A percentile compares a stretch with the other conserved stretches of the same genome.
These are phyloP conservation scores for Pythium brachiatum DNA, from an alignment of 352 stramenopile species.

Conservation along the genomic window DNA sequence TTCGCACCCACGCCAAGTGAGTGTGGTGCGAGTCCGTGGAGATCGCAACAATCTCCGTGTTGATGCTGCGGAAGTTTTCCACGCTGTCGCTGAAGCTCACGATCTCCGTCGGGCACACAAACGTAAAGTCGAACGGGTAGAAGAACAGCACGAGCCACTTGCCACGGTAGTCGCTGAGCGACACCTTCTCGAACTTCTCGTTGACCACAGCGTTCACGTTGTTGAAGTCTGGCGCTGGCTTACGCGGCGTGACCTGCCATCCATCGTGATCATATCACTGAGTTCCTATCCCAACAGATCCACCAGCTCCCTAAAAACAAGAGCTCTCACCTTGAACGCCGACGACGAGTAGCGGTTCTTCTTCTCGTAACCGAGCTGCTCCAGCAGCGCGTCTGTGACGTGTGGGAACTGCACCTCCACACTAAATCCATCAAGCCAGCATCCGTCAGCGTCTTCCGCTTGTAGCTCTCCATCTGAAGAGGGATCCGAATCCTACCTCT, in stretches of 20 bases:
- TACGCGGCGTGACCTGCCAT: conserved; percentile 60
- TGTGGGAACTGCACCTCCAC: conserved; percentile 78
- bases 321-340: conserved; percentile 45
- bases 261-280: neutral
- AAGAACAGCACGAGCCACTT: conserved; percentile 88
- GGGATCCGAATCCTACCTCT: conserved; percentile 34
- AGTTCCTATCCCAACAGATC: neutral
- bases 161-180: conserved; percentile 64
- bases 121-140: conserved; percentile 88
- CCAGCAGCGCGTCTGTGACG: conserved; percentile 68
- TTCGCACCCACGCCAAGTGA: conserved; percentile 82
- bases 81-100: conserved; percentile 77
- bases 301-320: neutral
- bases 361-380: conserved; percentile 78
- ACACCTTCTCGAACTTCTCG: conserved; percentile 80
- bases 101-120: conserved; percentile 85
- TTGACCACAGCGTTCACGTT: conserved; percentile 80
- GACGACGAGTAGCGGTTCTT: conserved; percentile 77
- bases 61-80: conserved; percentile 71
- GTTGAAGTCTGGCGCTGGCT: conserved; percentile 62
- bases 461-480: no score
- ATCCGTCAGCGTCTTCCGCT: neutral
- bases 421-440: conserved; percentile 18
- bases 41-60: conserved; percentile 74
- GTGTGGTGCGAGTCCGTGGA: conserved; percentile 86